Base-by-base conservation (phyloP, 2,329 filamentous ascomycete species). In the Stagonosporopsis tanaceti region DNA sequence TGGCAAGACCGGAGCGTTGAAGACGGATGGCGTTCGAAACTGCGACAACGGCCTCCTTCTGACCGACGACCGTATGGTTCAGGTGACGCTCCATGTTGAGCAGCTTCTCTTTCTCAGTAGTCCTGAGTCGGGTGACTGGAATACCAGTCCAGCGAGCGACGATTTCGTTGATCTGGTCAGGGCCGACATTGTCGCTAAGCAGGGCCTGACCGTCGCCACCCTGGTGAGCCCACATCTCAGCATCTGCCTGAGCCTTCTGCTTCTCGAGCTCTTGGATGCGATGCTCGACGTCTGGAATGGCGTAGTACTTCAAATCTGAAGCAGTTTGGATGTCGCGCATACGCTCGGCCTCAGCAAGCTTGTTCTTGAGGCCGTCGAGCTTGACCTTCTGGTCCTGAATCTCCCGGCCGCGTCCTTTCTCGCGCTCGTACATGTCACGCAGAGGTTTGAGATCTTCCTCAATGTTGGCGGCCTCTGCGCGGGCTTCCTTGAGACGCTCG, bases 81-180 rank as follows among this genome's bases (percentile, higher is more conserved):
- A 99, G 87, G 44, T 89, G 88, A 71, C 87, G 90, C 80, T 99
- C 95, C 95, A 99, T 99, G 71, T 96, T 85, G 62, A 99, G 85
- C n/a, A 99, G 85, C 83, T 98, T 98, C 76, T 99, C 95, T 80
- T 97, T 98, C 80, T 99, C 95, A 0, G 93, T 91, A 0, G 95
- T 97, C 81, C 91, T 94, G 38, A 99, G 87, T 60, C 94, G 86
- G 4, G 93, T 98, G 57, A 99, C 92, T 1, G 95, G 95, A 67
- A 99, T 99, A 63, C 95, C 95, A n/a, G 95, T 99, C 92, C 93
- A 97, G 60, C 93, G 89, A 52, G 91, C 90, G 50, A 99, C 95
- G 60, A 99, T 99, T 74, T 98, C 94, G 76, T 99, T 98, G 84
- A 99, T 99, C 77, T 99, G 93, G 64, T 99, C 95, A 11, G 93